Evolutionary conservation across 2,329 filamentous ascomycete genomes (phyloP).

Genomic region (Fragosphaeria purpurea): DNA sequence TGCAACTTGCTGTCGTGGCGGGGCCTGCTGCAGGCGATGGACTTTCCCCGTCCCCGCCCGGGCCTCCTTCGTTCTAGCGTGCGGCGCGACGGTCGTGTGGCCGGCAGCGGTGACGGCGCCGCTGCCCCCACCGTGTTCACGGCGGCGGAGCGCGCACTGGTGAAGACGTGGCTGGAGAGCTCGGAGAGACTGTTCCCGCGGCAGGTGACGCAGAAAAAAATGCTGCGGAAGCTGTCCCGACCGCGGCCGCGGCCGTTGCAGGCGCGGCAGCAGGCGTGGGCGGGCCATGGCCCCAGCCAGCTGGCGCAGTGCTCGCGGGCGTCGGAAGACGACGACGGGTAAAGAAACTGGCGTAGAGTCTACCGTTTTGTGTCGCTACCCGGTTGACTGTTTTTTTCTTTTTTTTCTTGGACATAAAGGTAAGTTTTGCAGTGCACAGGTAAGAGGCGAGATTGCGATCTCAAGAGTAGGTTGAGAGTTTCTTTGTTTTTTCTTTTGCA

Average conservation of each 20-base stretch:
- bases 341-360: too few relatives aligned
- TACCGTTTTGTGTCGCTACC: too few relatives aligned
- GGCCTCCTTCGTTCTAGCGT: not conserved
- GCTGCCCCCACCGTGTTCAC: not conserved
- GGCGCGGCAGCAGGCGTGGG: not conserved
- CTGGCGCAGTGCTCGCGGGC: not conserved
- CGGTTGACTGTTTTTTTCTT: too few relatives aligned
- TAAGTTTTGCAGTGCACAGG: too few relatives aligned
- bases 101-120: not conserved
- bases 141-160: not conserved
- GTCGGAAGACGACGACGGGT: too few relatives aligned
- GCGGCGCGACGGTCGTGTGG: too few relatives aligned
- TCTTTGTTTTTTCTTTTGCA: not conserved
- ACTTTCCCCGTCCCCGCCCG: too few relatives aligned
- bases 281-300: not conserved
- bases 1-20: conserved; percentile 5
- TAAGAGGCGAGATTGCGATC: too few relatives aligned
- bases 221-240: not conserved
- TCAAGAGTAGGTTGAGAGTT: not conserved
- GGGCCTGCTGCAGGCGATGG: conserved; percentile 2
- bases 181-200: conserved; percentile 4
- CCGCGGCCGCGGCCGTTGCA: not conserved
- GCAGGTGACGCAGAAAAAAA: not conserved
- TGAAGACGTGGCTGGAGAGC: not conserved
- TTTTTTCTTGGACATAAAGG: too few relatives aligned